Evolutionary conservation across 768 basidiomycete genomes (phyloP), one percentile per base, ranked within the genome.

Genomic region (Kwoniella sp.): DNA sequence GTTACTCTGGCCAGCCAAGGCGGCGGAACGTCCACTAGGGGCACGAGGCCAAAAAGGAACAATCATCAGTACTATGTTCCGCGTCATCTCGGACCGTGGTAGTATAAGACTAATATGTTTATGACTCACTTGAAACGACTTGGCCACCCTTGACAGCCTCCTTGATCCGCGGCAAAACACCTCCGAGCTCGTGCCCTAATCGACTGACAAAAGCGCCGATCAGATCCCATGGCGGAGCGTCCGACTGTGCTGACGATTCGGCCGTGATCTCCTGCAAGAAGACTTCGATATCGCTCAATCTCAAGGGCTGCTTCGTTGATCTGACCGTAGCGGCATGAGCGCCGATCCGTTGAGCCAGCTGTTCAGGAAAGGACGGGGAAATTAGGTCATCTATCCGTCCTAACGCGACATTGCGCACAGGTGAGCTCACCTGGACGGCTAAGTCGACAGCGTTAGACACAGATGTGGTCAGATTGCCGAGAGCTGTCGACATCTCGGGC

Each of bases 311-410:
- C 81, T 94, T 95, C 47, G 88, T 85, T 13, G 85, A 82, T 51
- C 92, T 88, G 17, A 90, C 87, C 58, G 95, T 91, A 59, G 86
- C 84, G n/a, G 93, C 82, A 77, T 98, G 90, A 0, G 88, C 89
- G 83, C 90, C 90, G 34, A 92, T 89, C 76, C 88, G 85, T 84
- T 95, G 92, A 0, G 94, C 93, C 53, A 97, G 86, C 92, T 94
- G 17, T 45, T 8, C 34, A 13, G 13, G 34, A 34, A 13, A 45
- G 15, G 41, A 45, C n/a, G n/a, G n/a, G n/a, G n/a, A n/a, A n/a
- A n/a, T n/a, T n/a, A n/a, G n/a, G n/a, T n/a, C n/a, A n/a, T n/a
- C n/a, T n/a, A n/a, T n/a, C n/a, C n/a, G n/a, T n/a, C n/a, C n/a
- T n/a, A n/a, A n/a, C n/a, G n/a, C n/a, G n/a, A n/a, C n/a, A n/a